Conservation (phyloP, 371 early-diverging fungal genomes). For the Enteropsectra breve region DNA sequence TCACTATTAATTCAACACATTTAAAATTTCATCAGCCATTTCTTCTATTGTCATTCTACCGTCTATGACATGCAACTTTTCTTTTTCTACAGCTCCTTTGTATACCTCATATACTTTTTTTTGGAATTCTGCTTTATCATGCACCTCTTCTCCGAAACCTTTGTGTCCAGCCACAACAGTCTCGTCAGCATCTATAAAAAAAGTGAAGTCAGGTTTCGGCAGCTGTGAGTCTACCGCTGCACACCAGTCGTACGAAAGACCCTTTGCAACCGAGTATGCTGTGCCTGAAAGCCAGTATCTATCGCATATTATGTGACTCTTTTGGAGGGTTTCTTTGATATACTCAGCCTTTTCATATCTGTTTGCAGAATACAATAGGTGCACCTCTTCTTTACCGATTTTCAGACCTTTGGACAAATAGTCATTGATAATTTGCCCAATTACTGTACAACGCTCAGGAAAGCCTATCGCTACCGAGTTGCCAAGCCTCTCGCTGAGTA, state of each 20-base stretch:
- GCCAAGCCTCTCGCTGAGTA: conserved; percentile 64
- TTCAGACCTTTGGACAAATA: conserved; percentile 67
- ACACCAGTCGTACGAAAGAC: conserved; percentile 76
- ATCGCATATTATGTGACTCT: conserved; percentile 71
- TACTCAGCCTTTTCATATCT: conserved; percentile 65
- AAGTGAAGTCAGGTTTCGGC: conserved; percentile 70
- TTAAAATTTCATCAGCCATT: conserved; percentile 18
- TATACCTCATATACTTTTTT: conserved; percentile 63
- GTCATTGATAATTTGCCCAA: conserved; percentile 76
- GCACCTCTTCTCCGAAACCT: conserved; percentile 84
- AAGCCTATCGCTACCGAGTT: conserved; percentile 61
- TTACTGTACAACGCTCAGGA: conserved; percentile 73
- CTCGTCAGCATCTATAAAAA: conserved; percentile 76
- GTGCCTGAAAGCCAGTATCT: conserved; percentile 92
- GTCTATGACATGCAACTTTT: conserved; percentile 19
- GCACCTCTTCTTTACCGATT: conserved; percentile 73
- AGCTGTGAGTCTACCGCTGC: conserved; percentile 74
- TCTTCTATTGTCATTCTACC: conserved; percentile 17
- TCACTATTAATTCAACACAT: conserved; percentile 7
- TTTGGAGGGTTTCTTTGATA: conserved; percentile 20
- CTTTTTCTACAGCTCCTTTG: conserved; percentile 29
- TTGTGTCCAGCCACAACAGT: conserved; percentile 67
- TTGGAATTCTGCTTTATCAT: conserved; percentile 78
- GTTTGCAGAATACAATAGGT: conserved; percentile 88
- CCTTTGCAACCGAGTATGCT: conserved; percentile 69